Conservation (phyloP, 306 rosid genomes). For the Mucuna pruriens region DNA sequence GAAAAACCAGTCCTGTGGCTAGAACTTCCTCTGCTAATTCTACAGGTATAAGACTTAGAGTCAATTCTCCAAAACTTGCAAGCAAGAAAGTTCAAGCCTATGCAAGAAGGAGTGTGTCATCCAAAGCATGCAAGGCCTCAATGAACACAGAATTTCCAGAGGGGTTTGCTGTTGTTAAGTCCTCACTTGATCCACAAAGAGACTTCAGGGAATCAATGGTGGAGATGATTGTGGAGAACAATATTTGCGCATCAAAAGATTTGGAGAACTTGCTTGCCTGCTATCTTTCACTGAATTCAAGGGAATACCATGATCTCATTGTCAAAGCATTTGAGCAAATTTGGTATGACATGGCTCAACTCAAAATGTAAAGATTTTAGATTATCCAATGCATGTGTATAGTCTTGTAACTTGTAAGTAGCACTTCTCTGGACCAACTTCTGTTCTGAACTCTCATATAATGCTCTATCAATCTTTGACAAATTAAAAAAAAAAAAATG, state of each 20-base stretch:
- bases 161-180: constrained; percentile 74
- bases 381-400: constrained; percentile 42
- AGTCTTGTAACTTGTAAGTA: constrained; percentile 35
- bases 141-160: constrained; percentile 53
- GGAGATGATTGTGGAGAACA: constrained; percentile 87
- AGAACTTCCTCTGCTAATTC: constrained; percentile 53
- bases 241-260: constrained; percentile 63
- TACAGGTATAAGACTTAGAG: constrained; percentile 64
- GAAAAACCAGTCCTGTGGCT: constrained; percentile 21
- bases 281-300: constrained; percentile 78
- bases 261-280: constrained; percentile 88
- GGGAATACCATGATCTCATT: constrained; percentile 71
- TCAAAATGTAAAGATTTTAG: constrained; percentile 45
- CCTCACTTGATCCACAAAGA: constrained; percentile 71
- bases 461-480: background rate
- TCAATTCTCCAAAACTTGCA: constrained; percentile 66
- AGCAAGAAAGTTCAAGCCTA: constrained; percentile 57
- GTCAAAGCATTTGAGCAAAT: constrained; percentile 85
- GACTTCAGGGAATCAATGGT: constrained; percentile 84
- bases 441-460: constrained; percentile 19
- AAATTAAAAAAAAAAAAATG: constrained; percentile 24
- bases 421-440: background rate
- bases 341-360: constrained; percentile 71
- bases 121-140: constrained; percentile 37
- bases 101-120: constrained; percentile 66